A percentile compares a stretch with the other conserved stretches of the same genome.
These are phyloP conservation scores for Cytidiella melzeri DNA, from an alignment of 768 basidiomycete genomes.

Conservation along the genomic window DNA sequence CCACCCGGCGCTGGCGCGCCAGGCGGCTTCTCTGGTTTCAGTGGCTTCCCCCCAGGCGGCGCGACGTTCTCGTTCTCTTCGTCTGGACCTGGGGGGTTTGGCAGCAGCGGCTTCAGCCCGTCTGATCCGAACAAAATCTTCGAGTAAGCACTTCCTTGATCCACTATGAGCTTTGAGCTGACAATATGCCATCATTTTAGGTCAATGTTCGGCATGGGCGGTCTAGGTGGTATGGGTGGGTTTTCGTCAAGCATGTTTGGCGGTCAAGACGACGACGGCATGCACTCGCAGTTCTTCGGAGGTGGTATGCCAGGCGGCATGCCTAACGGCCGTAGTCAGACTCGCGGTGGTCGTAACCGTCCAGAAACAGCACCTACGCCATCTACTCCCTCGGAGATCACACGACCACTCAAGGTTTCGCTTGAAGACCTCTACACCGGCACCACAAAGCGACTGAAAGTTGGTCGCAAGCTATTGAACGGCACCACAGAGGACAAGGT, in stretches of 20 bases:
- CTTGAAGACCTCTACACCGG: constrained; percentile 86
- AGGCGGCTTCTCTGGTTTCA: constrained; percentile 33
- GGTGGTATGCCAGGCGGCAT: constrained; percentile 56
- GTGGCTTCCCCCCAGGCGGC: constrained; percentile 17
- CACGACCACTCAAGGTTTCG: constrained; percentile 76
- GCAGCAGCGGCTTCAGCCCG: constrained; percentile 58
- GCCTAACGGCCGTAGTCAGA: constrained; percentile 31
- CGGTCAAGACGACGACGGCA: constrained; percentile 38
- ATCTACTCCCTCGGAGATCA: constrained; percentile 64
- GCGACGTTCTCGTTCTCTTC: constrained; percentile 22
- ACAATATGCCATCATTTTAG: constrained; percentile 28
- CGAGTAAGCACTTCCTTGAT: constrained; percentile 48
- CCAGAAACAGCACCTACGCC: constrained; percentile 22
- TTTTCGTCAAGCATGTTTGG: constrained; percentile 17
- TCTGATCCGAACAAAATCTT: constrained; percentile 85
- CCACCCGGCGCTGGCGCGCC: constrained; percentile 46
- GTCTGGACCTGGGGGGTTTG: constrained; percentile 18
- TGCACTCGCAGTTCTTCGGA: constrained; percentile 40
- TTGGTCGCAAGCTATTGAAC: constrained; percentile 65
- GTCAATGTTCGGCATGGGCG: constrained; percentile 34
- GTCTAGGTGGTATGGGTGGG: constrained; percentile 21
- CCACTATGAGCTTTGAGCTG: not conserved
- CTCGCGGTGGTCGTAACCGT: constrained; percentile 17
- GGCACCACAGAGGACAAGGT: constrained; percentile 82
- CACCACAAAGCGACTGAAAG: constrained; percentile 80